Percentiles rank a stretch among this genome's conserved stretches.
Evolutionary conservation across 257 asterid genomes (phyloP).

Genomic region (Ilex aquifolium): DNA sequence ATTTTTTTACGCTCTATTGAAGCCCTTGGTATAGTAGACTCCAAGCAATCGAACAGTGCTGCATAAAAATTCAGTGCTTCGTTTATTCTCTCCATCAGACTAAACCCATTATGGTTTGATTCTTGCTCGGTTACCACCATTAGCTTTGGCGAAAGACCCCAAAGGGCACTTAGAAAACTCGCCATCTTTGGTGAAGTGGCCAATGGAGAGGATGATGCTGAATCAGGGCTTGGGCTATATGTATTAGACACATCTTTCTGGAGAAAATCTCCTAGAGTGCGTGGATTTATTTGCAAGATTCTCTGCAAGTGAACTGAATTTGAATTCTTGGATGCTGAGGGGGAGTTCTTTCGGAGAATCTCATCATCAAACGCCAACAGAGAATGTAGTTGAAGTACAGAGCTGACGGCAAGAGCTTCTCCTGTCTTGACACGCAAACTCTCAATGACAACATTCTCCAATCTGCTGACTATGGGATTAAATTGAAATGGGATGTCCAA

Average conservation of each 20-base stretch:
- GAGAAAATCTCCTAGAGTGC: slow-evolving; percentile 44
- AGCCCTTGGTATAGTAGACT: slow-evolving; percentile 44
- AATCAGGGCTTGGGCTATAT: slow-evolving; percentile 35
- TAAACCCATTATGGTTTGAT: slow-evolving; percentile 47
- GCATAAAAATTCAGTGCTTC: slow-evolving; percentile 62
- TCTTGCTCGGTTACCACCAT: slow-evolving; percentile 73
- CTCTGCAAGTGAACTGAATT: slow-evolving; percentile 22
- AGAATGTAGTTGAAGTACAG: slow-evolving; percentile 49
- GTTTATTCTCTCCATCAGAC: slow-evolving; percentile 47
- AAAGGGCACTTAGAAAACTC: slow-evolving; percentile 33
- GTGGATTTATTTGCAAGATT: slow-evolving; percentile 26
- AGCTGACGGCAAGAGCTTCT: slow-evolving; percentile 66
- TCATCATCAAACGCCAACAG: slow-evolving; percentile 52
- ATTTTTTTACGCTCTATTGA: slow-evolving; percentile 49
- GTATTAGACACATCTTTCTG: slow-evolving; percentile 36
- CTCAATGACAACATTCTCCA: slow-evolving; percentile 52
- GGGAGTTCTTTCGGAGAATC: slow-evolving; percentile 20
- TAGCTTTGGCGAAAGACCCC: slow-evolving; percentile 60
- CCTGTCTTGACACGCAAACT: slow-evolving; percentile 59
- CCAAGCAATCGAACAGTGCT: slow-evolving; percentile 72
- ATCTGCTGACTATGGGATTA: slow-evolving; percentile 38
- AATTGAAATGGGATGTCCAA: slow-evolving; percentile 66
- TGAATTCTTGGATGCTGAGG: slow-evolving; percentile 18
- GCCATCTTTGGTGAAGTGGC: slow-evolving; percentile 29
- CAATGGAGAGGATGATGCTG: slow-evolving; percentile 34